Evolutionary conservation across 352 stramenopile genomes (phyloP).

Genomic region (Phytophthora sp.): DNA sequence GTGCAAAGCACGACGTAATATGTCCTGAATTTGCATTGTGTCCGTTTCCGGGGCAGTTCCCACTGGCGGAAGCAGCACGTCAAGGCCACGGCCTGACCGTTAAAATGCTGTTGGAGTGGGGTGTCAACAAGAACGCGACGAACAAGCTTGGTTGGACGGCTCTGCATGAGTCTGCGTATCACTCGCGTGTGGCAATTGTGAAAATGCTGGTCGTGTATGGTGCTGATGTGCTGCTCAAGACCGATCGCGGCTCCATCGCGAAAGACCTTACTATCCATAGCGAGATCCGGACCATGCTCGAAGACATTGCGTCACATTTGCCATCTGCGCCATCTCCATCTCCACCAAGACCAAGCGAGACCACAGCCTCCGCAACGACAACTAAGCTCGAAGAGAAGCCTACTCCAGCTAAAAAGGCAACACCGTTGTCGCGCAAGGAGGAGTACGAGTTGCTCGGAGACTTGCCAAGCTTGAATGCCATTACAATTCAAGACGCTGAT

Average conservation of each 20-base stretch:
- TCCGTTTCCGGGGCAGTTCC: conserved; percentile 68
- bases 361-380: conserved; percentile 13
- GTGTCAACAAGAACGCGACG: conserved; percentile 76
- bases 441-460: conserved; percentile 82
- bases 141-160: conserved; percentile 83
- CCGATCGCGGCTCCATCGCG: conserved; percentile 67
- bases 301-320: conserved; percentile 63
- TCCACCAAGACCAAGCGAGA: conserved; percentile 13
- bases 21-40: conserved; percentile 85
- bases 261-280: conserved; percentile 82
- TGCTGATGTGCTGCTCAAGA: conserved; percentile 69
- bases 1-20: conserved; percentile 64
- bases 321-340: conserved; percentile 19
- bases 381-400: conserved; percentile 47
- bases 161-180: conserved; percentile 80
- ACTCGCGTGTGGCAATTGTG: conserved; percentile 76
- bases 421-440: conserved; percentile 74
- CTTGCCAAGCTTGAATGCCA: conserved; percentile 66
- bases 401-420: conserved; percentile 33
- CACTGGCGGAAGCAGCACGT: conserved; percentile 71
- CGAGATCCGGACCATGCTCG: conserved; percentile 80
- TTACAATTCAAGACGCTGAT: conserved; percentile 65
- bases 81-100: conserved; percentile 69
- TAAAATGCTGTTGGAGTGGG: conserved; percentile 80
- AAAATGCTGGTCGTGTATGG: conserved; percentile 82